phyloP scores from a whole-genome alignment of 148 eudicot genomes.

The Beta vulgaris region DNA sequence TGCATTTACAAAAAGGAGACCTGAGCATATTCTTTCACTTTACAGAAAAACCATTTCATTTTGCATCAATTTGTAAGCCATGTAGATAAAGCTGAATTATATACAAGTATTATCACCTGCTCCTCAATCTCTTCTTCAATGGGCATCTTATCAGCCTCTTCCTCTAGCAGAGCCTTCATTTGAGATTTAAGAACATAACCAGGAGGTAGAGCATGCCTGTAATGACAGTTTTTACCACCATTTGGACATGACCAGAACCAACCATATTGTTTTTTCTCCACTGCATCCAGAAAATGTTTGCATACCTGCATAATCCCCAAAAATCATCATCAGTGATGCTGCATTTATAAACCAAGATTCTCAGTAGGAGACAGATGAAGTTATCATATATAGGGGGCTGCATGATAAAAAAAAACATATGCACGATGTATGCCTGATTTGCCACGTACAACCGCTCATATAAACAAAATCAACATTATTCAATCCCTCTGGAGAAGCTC shows the following conservation, averaged over 20 bases:
- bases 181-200: slow-evolving; percentile 92
- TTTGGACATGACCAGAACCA: slow-evolving; percentile 99
- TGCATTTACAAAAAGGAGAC: slow-evolving; percentile 23
- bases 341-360: neutral
- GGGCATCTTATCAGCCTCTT: slow-evolving; percentile 69
- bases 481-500: neutral
- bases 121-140: slow-evolving; percentile 90
- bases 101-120: slow-evolving; percentile 45
- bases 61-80: neutral
- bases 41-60: neutral
- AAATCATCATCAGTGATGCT: neutral
- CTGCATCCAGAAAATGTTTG: slow-evolving; percentile 88
- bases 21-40: slow-evolving; percentile 15
- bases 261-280: slow-evolving; percentile 95
- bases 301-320: slow-evolving; percentile 55
- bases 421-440: neutral
- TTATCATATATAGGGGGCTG: neutral
- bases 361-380: neutral
- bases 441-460: neutral
- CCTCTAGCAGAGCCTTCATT: slow-evolving; percentile 94
- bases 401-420: neutral
- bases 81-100: neutral
- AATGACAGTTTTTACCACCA: slow-evolving; percentile 85
- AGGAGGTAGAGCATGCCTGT: slow-evolving; percentile 95
- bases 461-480: neutral